Evolutionary conservation across 345 rosid species (phyloP), one percentile per base, ranked within the genome.

Genomic region (Boechera stricta): DNA sequence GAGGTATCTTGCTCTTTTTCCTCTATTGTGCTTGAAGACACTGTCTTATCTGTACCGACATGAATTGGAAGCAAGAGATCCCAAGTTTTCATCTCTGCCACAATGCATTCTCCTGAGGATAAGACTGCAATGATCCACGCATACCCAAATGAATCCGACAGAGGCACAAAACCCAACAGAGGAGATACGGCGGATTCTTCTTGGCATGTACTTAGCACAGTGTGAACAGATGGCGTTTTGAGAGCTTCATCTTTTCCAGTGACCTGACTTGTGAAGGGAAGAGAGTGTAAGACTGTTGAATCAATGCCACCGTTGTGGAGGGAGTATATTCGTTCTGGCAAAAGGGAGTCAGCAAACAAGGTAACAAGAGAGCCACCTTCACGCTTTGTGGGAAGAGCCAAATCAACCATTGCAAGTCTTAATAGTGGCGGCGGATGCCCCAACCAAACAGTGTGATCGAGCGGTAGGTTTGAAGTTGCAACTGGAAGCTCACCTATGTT

Each of bases 361-460:
- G 85, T 84, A 72, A 91, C 84, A 65, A 33, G 75, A 65, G 82
- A 84, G 51, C 85, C 77, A 55, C 84, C 69, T 51, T 76, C 90
- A 38, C 69, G 78, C 74, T 81, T 86, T 28, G 74, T 73, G 7
- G 97, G 93, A 80, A 93, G 83, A 80, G 96, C 97, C 82, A 96
- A 84, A 84, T 96, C 99, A 79, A 96, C 93, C 42, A 89, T 87
- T 11, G 96, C 98, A 53, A 96, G 85, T 67, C 97, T 87, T 84
- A 96, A 75, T 82, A 96, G 79, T 3, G 97, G 97, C 8, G 98
- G 99, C 15, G 95, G 89, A 81, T 88, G 85, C 54, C 97, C 97
- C 76, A 86, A 72, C 99, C 99, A 96, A 70, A 86, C 84, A 51
- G 87, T 82, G 77, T 83, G 85, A 81, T 87, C 91, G 75, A 80